phyloP scores from a whole-genome alignment of 768 basidiomycete species.

The Russula sp. region DNA sequence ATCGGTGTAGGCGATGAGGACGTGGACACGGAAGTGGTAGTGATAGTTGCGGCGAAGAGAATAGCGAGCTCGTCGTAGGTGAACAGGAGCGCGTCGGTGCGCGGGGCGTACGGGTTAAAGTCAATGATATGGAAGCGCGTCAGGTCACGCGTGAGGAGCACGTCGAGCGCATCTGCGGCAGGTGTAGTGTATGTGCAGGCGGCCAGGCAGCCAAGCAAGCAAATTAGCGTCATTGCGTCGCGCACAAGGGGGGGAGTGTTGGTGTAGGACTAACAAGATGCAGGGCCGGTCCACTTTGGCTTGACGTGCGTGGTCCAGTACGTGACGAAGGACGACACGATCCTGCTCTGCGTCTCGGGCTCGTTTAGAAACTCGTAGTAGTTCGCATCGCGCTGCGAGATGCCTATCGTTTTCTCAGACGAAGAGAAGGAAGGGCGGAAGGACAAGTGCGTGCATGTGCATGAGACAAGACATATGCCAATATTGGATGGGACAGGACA shows the following conservation, averaged over 20 bases:
- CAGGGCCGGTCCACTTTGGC: slow-evolving; percentile 45
- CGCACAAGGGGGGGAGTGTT: not conserved
- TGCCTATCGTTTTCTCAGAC: slow-evolving; percentile 38
- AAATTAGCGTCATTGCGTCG: too few species aligned
- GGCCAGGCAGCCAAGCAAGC: too few species aligned
- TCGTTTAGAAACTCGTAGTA: slow-evolving; percentile 83
- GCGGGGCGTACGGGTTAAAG: slow-evolving; percentile 81
- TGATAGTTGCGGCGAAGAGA: slow-evolving; percentile 27
- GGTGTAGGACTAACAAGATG: slow-evolving; percentile 52
- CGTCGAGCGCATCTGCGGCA: slow-evolving; percentile 71
- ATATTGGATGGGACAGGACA: slow-evolving; percentile 23
- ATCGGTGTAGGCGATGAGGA: slow-evolving; percentile 12
- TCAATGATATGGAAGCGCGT: slow-evolving; percentile 76
- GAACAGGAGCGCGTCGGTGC: slow-evolving; percentile 86
- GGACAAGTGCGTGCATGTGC: too few species aligned
- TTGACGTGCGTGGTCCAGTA: slow-evolving; percentile 70
- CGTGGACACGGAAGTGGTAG: slow-evolving; percentile 5
- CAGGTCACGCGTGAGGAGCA: slow-evolving; percentile 79
- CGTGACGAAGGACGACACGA: slow-evolving; percentile 41
- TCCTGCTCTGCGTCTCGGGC: slow-evolving; percentile 41
- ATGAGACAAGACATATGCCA: too few species aligned
- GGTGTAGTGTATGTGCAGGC: not conserved
- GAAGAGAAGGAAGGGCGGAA: too few species aligned
- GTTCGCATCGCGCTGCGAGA: slow-evolving; percentile 83
- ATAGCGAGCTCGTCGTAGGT: slow-evolving; percentile 63